Evolutionary conservation across 495 filamentous ascomycete species (phyloP).

Genomic region (Oidiodendron maius): DNA sequence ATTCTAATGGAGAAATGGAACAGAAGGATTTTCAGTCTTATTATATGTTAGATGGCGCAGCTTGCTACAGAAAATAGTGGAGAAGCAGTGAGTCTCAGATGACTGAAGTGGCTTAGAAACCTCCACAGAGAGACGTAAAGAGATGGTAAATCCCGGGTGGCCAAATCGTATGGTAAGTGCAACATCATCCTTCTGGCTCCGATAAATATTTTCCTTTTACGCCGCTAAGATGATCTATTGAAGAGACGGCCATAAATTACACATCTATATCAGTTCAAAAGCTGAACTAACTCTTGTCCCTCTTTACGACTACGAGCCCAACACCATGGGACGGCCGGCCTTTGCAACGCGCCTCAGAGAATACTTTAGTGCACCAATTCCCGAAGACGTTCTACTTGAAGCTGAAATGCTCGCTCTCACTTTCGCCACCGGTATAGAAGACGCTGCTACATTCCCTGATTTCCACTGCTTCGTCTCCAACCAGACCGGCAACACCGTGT

Average conservation of each 20-base stretch:
- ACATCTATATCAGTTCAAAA: neutral
- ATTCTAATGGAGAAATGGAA: neutral
- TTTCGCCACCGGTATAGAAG: conserved; percentile 40
- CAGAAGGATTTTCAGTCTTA: neutral
- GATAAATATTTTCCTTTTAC: neutral
- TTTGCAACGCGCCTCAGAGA: neutral
- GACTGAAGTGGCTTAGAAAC: neutral
- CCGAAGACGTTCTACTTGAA: conserved; percentile 3
- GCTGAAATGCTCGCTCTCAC: conserved; percentile 28
- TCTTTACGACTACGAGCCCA: neutral
- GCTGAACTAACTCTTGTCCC: neutral
- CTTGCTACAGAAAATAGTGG: neutral
- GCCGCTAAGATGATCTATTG: neutral
- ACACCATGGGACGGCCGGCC: neutral
- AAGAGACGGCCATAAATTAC: neutral
- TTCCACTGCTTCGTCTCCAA: conserved; percentile 60
- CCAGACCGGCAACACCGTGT: conserved; percentile 58
- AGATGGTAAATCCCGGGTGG: too few relatives aligned
- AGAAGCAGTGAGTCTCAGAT: neutral
- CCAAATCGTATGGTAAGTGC: too few relatives aligned
- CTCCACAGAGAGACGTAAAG: too few relatives aligned
- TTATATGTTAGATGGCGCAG: neutral
- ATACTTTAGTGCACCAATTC: neutral
- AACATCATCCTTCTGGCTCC: neutral
- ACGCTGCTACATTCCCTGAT: conserved; percentile 55